Evolutionary conservation across 768 basidiomycete species (phyloP).

Genomic region (Hericium coralloides): DNA sequence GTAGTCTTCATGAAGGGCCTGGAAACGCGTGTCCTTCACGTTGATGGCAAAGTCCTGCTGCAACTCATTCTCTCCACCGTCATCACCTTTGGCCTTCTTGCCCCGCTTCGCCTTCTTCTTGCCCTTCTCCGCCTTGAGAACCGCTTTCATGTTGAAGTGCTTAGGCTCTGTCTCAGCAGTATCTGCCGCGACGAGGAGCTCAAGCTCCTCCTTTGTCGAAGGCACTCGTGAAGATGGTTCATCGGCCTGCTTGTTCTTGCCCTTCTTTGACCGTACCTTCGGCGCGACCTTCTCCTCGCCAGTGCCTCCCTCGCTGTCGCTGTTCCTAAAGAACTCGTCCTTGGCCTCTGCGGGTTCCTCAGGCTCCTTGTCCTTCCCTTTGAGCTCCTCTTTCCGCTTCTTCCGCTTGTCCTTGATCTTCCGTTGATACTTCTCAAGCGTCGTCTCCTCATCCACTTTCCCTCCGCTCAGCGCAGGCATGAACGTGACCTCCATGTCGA

Average conservation of each 20-base stretch:
- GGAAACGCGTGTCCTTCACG: conserved; percentile 83
- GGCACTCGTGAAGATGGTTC: neutral
- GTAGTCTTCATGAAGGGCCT: conserved; percentile 79
- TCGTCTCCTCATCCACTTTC: conserved; percentile 57
- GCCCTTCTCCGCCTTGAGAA: conserved; percentile 79
- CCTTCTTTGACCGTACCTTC: conserved; percentile 2
- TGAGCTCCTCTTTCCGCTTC: conserved; percentile 62
- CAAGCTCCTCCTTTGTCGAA: conserved; percentile 57
- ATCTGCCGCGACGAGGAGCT: conserved; percentile 51
- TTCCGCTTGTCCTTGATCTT: conserved; percentile 87
- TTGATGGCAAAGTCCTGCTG: conserved; percentile 81
- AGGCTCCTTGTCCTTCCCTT: conserved; percentile 28
- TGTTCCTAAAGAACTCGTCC: conserved; percentile 77
- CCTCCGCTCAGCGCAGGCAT: conserved; percentile 66
- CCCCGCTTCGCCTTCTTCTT: conserved; percentile 27
- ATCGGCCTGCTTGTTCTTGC: conserved; percentile 5
- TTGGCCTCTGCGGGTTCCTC: conserved; percentile 13
- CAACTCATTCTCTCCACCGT: conserved; percentile 49
- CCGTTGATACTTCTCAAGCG: conserved; percentile 80
- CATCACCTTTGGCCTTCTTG: conserved; percentile 34
- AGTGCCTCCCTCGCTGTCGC: conserved; percentile 27
- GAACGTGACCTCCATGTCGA: conserved; percentile 95
- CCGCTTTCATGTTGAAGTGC: conserved; percentile 88
- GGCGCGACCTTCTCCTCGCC: conserved; percentile 2
- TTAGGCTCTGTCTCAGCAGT: conserved; percentile 45